Evolutionary conservation across 345 rosid species (phyloP), one percentile per base, ranked within the genome.

Genomic region (Citrus australasica): DNA sequence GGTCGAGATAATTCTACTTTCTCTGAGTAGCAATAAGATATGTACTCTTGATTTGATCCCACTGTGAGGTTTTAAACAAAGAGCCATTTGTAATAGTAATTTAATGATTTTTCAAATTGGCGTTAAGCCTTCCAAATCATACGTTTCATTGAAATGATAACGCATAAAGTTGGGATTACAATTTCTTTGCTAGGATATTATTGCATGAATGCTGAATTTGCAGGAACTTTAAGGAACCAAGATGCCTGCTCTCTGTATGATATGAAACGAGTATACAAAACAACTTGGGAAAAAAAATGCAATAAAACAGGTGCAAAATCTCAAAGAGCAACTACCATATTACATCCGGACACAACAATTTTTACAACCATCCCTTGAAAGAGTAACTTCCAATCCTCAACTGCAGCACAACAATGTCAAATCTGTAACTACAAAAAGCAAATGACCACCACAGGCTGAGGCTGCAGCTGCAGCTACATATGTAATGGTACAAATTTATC

Each of bases 321-420:
- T 42, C 70, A 38, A 64, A n/a, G 17, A 37, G 69, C 67, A 61
- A 21, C n/a, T 22, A 25, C 11, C 14, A 25, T 10, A 62, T 72
- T 27, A 53, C 11, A 24, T 46, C 69, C 78, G 28, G 25, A 46
- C 51, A 78, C 7, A 24, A 53, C 38, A 4, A 32, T 76, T 62
- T 40, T 83, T 62, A 62, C 10, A 40, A 59, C 64, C 48, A 74
- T 76, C 55, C 69, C 42, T 67, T 68, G 58, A 79, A 84, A 81
- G 77, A 80, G 83, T 78, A 38, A 69, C 77, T 37, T 40, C 37
- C 19, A 77, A 40, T 55, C 62, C 76, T 76, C 66, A 16, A 13
- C 24, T 21, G 55, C 32, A 55, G 2, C 30, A 67, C 46, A 11
- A 14, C 51, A 46, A 16, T 10, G 51, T 3, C 4, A 11, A 42